Conservation (phyloP, 371 early-diverging fungal species). For the Mycotypha africana region DNA sequence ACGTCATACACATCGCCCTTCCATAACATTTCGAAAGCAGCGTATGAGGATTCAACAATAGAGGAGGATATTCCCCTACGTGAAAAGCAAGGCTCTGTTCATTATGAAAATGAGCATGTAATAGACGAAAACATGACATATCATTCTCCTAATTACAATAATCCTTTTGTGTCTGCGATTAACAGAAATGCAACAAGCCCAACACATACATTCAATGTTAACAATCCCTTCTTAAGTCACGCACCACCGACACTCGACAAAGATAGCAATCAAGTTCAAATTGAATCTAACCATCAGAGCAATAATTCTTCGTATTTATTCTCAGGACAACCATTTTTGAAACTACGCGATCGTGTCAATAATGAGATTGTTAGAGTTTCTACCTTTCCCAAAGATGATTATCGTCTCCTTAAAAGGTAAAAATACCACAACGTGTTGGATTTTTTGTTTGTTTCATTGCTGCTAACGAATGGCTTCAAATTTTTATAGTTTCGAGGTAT, state of each 20-base stretch:
- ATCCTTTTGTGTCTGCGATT: too few species aligned
- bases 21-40: too few species aligned
- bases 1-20: too few species aligned
- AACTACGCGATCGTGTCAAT: slow-evolving; percentile 14
- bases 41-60: too few species aligned
- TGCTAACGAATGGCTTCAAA: too few species aligned
- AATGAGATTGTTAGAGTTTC: slow-evolving; percentile 5
- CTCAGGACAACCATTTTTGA: slow-evolving; percentile 6
- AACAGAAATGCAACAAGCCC: too few species aligned
- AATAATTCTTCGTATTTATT: background rate
- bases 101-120: background rate
- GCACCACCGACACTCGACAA: slow-evolving; percentile 23
- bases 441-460: too few species aligned
- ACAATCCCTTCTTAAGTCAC: too few species aligned
- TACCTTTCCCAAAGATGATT: slow-evolving; percentile 15
- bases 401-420: slow-evolving; percentile 25
- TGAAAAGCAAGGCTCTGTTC: too few species aligned
- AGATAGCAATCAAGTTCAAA: slow-evolving; percentile 9
- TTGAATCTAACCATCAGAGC: background rate
- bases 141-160: background rate
- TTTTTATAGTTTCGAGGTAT: slow-evolving; percentile 19
- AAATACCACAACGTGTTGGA: background rate
- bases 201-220: too few species aligned
- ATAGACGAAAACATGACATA: background rate
- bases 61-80: too few species aligned